Evolutionary conservation across 2,329 filamentous ascomycete species (phyloP).

Genomic region (Apiospora pterosperma): DNA sequence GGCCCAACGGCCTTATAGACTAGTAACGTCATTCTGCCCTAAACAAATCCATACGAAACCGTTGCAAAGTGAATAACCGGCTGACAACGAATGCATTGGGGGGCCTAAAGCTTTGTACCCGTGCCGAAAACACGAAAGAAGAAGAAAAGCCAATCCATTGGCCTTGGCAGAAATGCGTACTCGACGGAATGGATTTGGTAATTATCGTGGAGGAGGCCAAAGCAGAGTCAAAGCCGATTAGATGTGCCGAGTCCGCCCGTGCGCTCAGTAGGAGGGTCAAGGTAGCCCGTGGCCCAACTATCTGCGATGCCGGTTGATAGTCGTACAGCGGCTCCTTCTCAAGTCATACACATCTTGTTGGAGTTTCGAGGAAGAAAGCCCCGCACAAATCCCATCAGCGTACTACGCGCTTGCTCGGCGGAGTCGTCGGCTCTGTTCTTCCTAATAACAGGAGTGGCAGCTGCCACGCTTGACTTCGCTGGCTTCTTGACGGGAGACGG

Average conservation of each 20-base stretch:
- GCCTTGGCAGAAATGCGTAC: not conserved
- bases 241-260: not conserved
- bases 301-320: not conserved
- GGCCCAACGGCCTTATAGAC: not conserved
- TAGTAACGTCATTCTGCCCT: constrained; percentile 1
- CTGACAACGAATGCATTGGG: not conserved
- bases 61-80: not conserved
- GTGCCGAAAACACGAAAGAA: not conserved
- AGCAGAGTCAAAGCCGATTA: not conserved
- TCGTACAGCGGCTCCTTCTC: constrained; percentile 8
- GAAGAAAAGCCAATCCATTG: not conserved
- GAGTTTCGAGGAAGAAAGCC: constrained; percentile 25
- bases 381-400: constrained; percentile 27
- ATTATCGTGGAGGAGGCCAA: not conserved
- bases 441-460: constrained; percentile 11
- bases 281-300: not conserved
- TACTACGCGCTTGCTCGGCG: constrained; percentile 25
- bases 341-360: constrained; percentile 30
- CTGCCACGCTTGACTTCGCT: constrained; percentile 18
- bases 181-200: not conserved
- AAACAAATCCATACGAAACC: not conserved
- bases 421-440: constrained; percentile 26
- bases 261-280: not conserved
- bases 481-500: constrained; percentile 22
- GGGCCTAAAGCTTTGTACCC: not conserved